These are phyloP conservation scores for Suhomyces guaymorum DNA, from an alignment of 1,139 yeast genomes.

Conservation along the genomic window DNA sequence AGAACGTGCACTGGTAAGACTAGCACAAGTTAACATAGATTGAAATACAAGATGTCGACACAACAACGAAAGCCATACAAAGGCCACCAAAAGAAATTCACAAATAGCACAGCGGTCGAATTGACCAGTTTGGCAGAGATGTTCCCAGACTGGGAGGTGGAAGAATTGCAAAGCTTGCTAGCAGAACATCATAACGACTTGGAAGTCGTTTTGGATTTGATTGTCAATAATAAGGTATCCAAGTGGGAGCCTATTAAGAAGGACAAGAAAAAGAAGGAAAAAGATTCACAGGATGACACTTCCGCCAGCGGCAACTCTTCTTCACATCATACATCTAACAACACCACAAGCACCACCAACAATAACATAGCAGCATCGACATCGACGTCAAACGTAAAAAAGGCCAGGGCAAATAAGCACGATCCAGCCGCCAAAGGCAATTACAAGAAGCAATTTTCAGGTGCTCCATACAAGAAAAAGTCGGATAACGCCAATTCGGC, in stretches of 20 bases:
- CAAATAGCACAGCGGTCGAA: conserved; percentile 25
- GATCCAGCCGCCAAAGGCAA: conserved; percentile 11
- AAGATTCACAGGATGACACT: conserved; percentile 13
- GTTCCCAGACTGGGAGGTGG: conserved; percentile 94
- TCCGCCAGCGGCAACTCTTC: conserved; percentile 6
- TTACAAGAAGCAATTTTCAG: conserved; percentile 12
- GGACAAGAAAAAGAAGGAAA: conserved; percentile 46
- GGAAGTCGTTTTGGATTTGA: conserved; percentile 80
- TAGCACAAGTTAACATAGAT: conserved; percentile 11
- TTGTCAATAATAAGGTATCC: conserved; percentile 74
- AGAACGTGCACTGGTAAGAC: conserved; percentile 10
- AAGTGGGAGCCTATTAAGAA: conserved; percentile 61
- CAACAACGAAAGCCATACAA: conserved; percentile 45
- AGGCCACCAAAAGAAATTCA: conserved; percentile 46
- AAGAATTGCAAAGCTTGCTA: conserved; percentile 76
- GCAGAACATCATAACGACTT: conserved; percentile 71
- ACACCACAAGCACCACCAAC: too few species aligned
- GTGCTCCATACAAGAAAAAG: conserved; percentile 13
- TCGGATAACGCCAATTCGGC: conserved; percentile 9
- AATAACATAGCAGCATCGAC: conserved; percentile 13
- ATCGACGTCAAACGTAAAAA: conserved; percentile 11
- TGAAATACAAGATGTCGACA: conserved; percentile 18
- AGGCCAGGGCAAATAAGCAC: conserved; percentile 10
- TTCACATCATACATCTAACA: conserved; percentile 4
- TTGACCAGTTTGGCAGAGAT: conserved; percentile 72